A percentile compares a stretch with the other conserved stretches of the same genome.
These are phyloP conservation scores for Cupressus sempervirens DNA, from an alignment of 75 land plant species.

Conservation along the genomic window DNA sequence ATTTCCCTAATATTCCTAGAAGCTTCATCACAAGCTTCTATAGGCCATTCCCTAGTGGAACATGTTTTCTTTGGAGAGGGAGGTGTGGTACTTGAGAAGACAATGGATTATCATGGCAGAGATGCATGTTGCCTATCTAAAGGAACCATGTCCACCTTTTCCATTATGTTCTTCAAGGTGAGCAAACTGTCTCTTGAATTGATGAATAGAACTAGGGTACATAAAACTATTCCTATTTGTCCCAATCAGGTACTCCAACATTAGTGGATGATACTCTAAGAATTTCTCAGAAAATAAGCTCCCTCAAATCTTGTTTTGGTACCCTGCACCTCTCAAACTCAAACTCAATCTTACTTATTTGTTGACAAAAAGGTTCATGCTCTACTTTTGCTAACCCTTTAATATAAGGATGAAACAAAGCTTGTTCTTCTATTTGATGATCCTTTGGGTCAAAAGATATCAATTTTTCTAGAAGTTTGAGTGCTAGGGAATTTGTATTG, in stretches of 20 bases:
- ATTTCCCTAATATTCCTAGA: conserved; percentile 20
- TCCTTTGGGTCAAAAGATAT: conserved; percentile 90
- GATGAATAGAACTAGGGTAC: conserved; percentile 97
- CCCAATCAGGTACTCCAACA: conserved; percentile 81
- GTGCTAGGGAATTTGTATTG: conserved; percentile 79
- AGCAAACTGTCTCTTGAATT: conserved; percentile 94
- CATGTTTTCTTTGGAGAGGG: conserved; percentile 5
- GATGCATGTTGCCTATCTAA: conserved; percentile 94
- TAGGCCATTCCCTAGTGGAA: conserved; percentile 36
- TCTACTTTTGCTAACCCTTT: conserved; percentile 79
- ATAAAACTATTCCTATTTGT: conserved; percentile 72
- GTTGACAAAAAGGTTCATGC: conserved; percentile 89
- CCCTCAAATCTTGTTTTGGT: conserved; percentile 88
- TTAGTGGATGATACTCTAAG: conserved; percentile 88
- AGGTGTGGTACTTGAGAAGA: conserved; percentile 44
- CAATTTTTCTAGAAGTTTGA: conserved; percentile 76
- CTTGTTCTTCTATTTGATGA: conserved; percentile 86
- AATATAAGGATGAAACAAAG: conserved; percentile 94
- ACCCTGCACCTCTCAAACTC: conserved; percentile 94
- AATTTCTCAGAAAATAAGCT: conserved; percentile 86
- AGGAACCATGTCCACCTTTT: conserved; percentile 63
- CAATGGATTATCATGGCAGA: conserved; percentile 75
- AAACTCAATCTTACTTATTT: conserved; percentile 92
- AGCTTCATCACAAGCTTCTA: conserved; percentile 41
- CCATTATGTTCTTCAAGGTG: conserved; percentile 88